These are phyloP conservation scores for Coix lacrymajobi DNA, from an alignment of 176 grass and related monocot species.

Conservation along the genomic window DNA sequence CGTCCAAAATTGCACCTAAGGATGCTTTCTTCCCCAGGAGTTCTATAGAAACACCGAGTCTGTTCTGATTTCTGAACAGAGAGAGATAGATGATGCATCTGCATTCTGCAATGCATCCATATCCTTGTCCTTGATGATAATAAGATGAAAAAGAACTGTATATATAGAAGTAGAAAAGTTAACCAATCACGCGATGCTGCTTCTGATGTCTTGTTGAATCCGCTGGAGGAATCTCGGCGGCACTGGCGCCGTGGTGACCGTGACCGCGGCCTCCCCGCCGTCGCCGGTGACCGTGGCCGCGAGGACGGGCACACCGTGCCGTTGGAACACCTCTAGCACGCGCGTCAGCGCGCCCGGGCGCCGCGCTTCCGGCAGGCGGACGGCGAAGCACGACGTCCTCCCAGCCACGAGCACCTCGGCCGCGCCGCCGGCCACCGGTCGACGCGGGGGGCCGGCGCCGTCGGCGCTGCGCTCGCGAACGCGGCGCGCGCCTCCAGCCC, in stretches of 20 bases:
- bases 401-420: not conserved
- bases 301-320: slow-evolving; percentile 32
- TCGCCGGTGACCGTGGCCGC: not conserved
- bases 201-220: slow-evolving; percentile 43
- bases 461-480: not conserved
- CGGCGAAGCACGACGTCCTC: slow-evolving; percentile 28
- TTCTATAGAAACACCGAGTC: not conserved
- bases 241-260: slow-evolving; percentile 11
- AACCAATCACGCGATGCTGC: not conserved
- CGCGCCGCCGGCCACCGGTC: too few species aligned
- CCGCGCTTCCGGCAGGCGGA: not conserved
- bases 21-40: not conserved
- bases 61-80: not conserved
- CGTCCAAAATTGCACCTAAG: not conserved
- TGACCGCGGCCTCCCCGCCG: not conserved
- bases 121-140: not conserved
- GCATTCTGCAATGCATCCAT: not conserved
- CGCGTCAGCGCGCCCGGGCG: not conserved
- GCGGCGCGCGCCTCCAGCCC: slow-evolving; percentile 25
- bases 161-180: not conserved
- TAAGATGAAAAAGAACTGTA: not conserved
- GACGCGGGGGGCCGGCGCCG: too few species aligned
- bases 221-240: not conserved
- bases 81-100: not conserved
- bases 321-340: slow-evolving; percentile 33